A percentile compares a stretch with the other conserved stretches of the same genome.
phyloP scores from a whole-genome alignment of 23 red algal genomes.

The Gracilaria domingensis region DNA sequence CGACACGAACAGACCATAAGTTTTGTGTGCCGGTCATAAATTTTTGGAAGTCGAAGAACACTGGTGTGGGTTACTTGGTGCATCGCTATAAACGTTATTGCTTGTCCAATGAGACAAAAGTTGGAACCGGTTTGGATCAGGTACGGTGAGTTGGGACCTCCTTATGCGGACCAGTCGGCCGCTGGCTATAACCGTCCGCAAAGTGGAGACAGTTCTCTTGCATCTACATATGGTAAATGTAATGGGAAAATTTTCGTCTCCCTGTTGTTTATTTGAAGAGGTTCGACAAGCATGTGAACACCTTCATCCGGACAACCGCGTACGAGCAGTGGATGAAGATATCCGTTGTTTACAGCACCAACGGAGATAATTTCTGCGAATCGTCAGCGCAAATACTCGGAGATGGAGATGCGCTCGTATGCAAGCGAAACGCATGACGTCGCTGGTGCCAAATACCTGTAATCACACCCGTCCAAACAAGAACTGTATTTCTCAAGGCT shows the following conservation, averaged over 20 bases:
- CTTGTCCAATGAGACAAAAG: neutral
- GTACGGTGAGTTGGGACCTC: neutral
- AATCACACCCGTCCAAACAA: neutral
- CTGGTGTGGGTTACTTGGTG: neutral
- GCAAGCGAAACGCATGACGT: neutral
- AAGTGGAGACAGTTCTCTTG: neutral
- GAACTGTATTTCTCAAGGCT: neutral
- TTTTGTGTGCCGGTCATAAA: no score
- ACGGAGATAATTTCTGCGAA: neutral
- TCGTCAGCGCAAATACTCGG: neutral
- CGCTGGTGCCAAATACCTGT: neutral
- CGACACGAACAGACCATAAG: no score
- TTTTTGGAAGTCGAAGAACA: no score
- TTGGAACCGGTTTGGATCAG: slow-evolving; percentile 5
- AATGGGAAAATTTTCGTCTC: neutral
- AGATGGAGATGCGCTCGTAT: neutral
- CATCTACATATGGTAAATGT: neutral
- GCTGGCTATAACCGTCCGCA: neutral
- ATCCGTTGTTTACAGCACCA: neutral
- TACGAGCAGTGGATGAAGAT: neutral
- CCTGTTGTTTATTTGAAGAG: neutral
- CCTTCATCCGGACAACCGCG: neutral
- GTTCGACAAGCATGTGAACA: neutral
- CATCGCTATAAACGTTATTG: neutral
- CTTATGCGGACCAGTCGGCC: neutral